These are phyloP conservation scores for Aspergillus wentii DNA, from an alignment of 495 filamentous ascomycete species.

Conservation along the genomic window DNA sequence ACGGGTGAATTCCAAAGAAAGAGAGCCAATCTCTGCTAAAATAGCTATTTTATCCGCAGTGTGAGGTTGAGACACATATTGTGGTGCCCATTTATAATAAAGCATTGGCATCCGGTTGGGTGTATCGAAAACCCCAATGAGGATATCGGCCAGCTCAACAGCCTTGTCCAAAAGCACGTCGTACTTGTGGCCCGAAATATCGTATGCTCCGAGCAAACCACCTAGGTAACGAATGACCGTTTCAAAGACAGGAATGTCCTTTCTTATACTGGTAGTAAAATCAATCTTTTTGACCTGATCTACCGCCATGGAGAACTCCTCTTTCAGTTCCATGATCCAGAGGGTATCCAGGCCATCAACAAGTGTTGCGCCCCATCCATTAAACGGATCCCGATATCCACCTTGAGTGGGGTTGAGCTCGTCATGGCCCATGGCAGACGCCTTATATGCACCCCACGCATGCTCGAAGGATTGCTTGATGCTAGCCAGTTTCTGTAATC, in stretches of 20 bases:
- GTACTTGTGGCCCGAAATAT: constrained; percentile 68
- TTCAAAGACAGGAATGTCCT: constrained; percentile 77
- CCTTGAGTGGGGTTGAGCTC: constrained; percentile 67
- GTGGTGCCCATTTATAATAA: constrained; percentile 82
- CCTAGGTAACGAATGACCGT: constrained; percentile 85
- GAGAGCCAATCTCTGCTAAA: constrained; percentile 82
- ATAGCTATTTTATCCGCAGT: constrained; percentile 58
- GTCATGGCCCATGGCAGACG: constrained; percentile 73
- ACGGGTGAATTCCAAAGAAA: constrained; percentile 93
- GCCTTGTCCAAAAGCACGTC: constrained; percentile 76
- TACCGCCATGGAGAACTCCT: constrained; percentile 85
- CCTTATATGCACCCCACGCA: constrained; percentile 73
- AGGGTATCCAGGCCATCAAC: constrained; percentile 92
- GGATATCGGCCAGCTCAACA: constrained; percentile 77
- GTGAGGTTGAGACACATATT: constrained; percentile 58
- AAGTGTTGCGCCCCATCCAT: constrained; percentile 90
- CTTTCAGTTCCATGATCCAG: constrained; percentile 91
- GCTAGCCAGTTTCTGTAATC: constrained; percentile 56
- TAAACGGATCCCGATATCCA: constrained; percentile 68
- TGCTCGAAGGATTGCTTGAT: constrained; percentile 64
- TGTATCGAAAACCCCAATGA: constrained; percentile 93
- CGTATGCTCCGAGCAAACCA: constrained; percentile 76
- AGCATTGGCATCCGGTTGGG: constrained; percentile 92
- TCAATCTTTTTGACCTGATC: constrained; percentile 75
- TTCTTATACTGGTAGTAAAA: constrained; percentile 67